Conservation (phyloP, 2,329 filamentous ascomycete species). For the Plenodomus biglobosus region DNA sequence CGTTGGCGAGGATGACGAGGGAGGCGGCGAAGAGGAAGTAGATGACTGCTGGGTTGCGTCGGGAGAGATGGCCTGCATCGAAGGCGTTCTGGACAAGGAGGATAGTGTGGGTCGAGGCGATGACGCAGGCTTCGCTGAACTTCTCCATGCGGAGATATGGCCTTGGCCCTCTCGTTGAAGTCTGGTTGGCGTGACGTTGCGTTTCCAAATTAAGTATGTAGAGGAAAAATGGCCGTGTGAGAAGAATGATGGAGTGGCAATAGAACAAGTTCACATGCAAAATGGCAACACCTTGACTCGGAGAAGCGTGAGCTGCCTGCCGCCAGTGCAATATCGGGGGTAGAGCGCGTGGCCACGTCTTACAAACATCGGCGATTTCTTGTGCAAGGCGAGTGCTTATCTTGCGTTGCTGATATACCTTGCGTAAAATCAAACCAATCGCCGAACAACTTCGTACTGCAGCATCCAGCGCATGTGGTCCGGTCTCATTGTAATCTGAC, state of each 20-base stretch:
- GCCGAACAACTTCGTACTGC: slow-evolving; percentile 60
- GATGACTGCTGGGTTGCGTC: slow-evolving; percentile 45
- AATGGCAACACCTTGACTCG: slow-evolving; percentile 60
- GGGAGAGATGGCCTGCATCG: slow-evolving; percentile 45
- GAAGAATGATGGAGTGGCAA: slow-evolving; percentile 63
- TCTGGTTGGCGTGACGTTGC: slow-evolving; percentile 39
- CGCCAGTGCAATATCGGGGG: slow-evolving; percentile 55
- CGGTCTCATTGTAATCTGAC: slow-evolving; percentile 37
- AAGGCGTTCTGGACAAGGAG: slow-evolving; percentile 46
- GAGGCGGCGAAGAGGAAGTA: slow-evolving; percentile 48
- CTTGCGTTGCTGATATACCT: slow-evolving; percentile 61
- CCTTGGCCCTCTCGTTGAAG: slow-evolving; percentile 26
- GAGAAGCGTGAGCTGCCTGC: slow-evolving; percentile 49
- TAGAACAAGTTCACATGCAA: slow-evolving; percentile 65
- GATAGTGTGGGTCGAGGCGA: slow-evolving; percentile 46
- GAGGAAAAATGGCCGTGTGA: slow-evolving; percentile 66
- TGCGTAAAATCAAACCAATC: slow-evolving; percentile 60
- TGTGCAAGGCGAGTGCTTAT: slow-evolving; percentile 61
- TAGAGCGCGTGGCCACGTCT: slow-evolving; percentile 55
- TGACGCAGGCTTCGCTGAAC: slow-evolving; percentile 48
- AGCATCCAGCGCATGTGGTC: slow-evolving; percentile 54
- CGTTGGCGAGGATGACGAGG: slow-evolving; percentile 45
- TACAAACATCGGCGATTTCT: slow-evolving; percentile 58
- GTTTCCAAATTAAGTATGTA: slow-evolving; percentile 55
- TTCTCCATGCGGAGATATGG: slow-evolving; percentile 51